Evolutionary conservation across 2,329 filamentous ascomycete species (phyloP).

Genomic region (Zymoseptoria brevis): DNA sequence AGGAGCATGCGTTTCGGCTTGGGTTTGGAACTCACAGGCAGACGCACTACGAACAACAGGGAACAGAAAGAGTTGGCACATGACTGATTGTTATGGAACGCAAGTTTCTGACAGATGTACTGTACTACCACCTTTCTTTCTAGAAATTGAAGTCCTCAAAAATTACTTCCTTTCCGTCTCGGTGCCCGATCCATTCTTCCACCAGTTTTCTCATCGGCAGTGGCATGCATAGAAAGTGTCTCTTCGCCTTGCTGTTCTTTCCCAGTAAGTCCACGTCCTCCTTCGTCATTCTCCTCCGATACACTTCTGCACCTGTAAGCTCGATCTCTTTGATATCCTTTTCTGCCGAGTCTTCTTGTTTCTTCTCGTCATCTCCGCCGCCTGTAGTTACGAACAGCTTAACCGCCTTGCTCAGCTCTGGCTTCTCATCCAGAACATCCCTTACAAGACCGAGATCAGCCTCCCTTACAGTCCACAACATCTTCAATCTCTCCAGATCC

Average conservation of each 20-base stretch:
- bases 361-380: neutral
- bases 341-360: constrained; percentile 10
- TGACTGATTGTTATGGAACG: neutral
- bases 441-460: constrained; percentile 56
- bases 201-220: constrained; percentile 43
- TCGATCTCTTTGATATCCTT: constrained; percentile 38
- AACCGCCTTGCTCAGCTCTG: constrained; percentile 45
- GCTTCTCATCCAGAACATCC: constrained; percentile 49
- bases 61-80: neutral
- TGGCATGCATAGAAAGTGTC: constrained; percentile 55
- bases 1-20: neutral
- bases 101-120: neutral
- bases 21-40: neutral
- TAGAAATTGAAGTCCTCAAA: constrained; percentile 47
- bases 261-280: constrained; percentile 36
- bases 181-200: constrained; percentile 37
- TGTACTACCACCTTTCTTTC: constrained; percentile 2
- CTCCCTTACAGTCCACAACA: constrained; percentile 61
- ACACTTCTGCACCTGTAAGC: constrained; percentile 27
- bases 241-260: constrained; percentile 27
- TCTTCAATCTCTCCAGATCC: constrained; percentile 38
- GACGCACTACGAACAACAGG: neutral
- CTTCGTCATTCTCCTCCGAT: constrained; percentile 40
- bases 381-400: constrained; percentile 57
- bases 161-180: constrained; percentile 34